Evolutionary conservation across 176 grass and related monocot genomes (phyloP).

Genomic region (Luzula sylvatica): DNA sequence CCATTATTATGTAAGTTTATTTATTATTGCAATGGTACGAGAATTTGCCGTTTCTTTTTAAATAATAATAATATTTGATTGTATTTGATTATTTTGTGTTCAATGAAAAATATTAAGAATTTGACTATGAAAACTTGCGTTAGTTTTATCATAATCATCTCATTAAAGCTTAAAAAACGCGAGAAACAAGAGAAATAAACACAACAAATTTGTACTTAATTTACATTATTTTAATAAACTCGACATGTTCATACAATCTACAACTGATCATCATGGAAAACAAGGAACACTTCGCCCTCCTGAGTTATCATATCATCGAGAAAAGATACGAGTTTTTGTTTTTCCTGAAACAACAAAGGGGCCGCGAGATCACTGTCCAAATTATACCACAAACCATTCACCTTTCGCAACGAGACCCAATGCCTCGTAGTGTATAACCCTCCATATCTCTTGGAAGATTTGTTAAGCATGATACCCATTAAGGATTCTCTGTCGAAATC

Average conservation of each 20-base stretch:
- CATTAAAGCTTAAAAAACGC: no score
- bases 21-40: conserved; percentile 14
- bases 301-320: conserved; percentile 42
- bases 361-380: conserved; percentile 65
- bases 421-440: conserved; percentile 71
- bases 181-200: no score
- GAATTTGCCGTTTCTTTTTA: conserved; percentile 6
- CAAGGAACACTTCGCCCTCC: conserved; percentile 58
- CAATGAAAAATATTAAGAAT: no score
- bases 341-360: conserved; percentile 44
- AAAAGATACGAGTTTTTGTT: conserved; percentile 41
- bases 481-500: conserved; percentile 41
- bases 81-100: no score
- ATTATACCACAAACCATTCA: conserved; percentile 71
- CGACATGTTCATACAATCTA: no score
- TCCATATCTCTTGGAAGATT: conserved; percentile 30
- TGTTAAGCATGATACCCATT: conserved; percentile 75
- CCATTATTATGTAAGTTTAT: conserved; percentile 4
- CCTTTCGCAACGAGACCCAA: conserved; percentile 56
- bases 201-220: no score
- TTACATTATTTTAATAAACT: no score
- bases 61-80: neutral
- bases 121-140: no score
- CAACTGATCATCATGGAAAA: conserved; percentile 39
- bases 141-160: no score